Evolutionary conservation across 495 filamentous ascomycete genomes (phyloP).

Genomic region (Sabuloglossum arenarium): DNA sequence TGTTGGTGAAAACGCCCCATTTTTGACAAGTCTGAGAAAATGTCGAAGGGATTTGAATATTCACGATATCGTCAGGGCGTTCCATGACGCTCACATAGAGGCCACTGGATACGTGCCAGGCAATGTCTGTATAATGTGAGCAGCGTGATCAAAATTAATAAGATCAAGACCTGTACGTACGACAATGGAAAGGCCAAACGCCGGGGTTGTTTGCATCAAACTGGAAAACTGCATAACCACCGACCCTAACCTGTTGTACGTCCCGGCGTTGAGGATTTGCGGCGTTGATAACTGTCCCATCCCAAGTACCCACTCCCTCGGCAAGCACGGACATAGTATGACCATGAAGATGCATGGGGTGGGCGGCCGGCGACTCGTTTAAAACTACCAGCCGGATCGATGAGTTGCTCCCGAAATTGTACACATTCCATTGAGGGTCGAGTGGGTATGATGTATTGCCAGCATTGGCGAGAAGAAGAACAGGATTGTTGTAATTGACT

Average conservation of each 20-base stretch:
- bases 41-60: constrained; percentile 18
- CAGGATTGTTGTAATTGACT: constrained; percentile 37
- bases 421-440: constrained; percentile 29
- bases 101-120: constrained; percentile 2
- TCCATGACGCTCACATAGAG: constrained; percentile 10
- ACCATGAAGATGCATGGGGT: constrained; percentile 32
- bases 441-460: constrained; percentile 18
- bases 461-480: constrained; percentile 28
- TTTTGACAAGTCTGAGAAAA: constrained; percentile 24
- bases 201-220: constrained; percentile 7
- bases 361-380: constrained; percentile 21
- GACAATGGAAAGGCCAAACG: constrained; percentile 9
- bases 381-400: constrained; percentile 34
- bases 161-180: too few species aligned
- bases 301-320: constrained; percentile 17
- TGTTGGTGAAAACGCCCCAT: constrained; percentile 26
- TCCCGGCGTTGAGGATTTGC: constrained; percentile 37
- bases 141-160: too few species aligned
- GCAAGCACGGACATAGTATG: constrained; percentile 36
- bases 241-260: constrained; percentile 26
- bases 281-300: constrained; percentile 1
- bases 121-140: too few species aligned
- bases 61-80: constrained; percentile 18
- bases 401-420: constrained; percentile 30
- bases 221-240: constrained; percentile 5